Percentiles rank a stretch among this genome's conserved stretches.
phyloP scores from a whole-genome alignment of 2,329 filamentous ascomycete genomes.

The Lizonia empirigonia region DNA sequence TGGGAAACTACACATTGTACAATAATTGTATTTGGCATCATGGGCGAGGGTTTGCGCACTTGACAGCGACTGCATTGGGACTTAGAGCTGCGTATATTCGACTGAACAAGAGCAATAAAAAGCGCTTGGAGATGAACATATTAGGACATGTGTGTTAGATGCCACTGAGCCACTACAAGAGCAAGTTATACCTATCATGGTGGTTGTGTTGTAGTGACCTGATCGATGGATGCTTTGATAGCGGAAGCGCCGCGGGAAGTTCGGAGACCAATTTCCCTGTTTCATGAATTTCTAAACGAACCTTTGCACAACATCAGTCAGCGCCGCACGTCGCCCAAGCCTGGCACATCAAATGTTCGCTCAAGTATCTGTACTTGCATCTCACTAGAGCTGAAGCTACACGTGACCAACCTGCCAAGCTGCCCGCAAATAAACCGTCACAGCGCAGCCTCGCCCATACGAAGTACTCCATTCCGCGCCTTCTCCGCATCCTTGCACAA shows the following conservation, averaged over 20 bases:
- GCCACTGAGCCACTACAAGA: neutral
- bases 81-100: conserved; percentile 10
- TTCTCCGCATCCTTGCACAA: conserved; percentile 13
- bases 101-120: conserved; percentile 12
- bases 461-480: conserved; percentile 6
- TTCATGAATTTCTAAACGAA: conserved; percentile 1
- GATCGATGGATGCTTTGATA: conserved; percentile 1
- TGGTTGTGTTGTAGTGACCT: neutral
- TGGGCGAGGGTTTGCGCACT: conserved; percentile 15
- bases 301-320: neutral
- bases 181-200: neutral
- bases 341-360: neutral
- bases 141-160: neutral
- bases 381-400: neutral
- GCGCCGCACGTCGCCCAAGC: neutral
- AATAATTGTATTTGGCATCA: conserved; percentile 18
- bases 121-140: conserved; percentile 8
- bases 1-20: conserved; percentile 9
- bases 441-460: conserved; percentile 1
- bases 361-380: neutral
- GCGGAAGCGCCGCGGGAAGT: neutral
- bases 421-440: neutral
- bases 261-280: conserved; percentile 9
- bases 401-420: conserved; percentile 16
- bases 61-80: conserved; percentile 19